Percentiles rank a stretch among this genome's conserved stretches.
Conservation (phyloP, 179 eudicot species). For the Patellifolia procumbens region DNA sequence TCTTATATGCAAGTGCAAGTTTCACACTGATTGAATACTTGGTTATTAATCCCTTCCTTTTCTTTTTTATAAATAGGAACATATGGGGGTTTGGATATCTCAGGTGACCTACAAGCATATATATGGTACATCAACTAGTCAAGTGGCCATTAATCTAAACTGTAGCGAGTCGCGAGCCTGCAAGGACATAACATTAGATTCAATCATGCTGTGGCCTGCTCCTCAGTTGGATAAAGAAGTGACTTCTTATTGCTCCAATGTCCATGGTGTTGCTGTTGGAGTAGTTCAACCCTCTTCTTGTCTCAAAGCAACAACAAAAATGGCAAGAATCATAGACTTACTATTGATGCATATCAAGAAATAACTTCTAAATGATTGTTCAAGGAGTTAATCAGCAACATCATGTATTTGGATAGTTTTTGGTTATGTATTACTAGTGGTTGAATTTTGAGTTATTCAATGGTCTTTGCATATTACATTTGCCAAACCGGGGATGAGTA, state of each 20-base stretch:
- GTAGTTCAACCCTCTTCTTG: conserved; percentile 33
- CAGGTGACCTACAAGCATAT: conserved; percentile 32
- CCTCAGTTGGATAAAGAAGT: conserved; percentile 20
- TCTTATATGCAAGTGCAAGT: neutral
- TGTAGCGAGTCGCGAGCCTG: conserved; percentile 33
- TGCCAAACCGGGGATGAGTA: too few relatives aligned
- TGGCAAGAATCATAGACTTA: conserved; percentile 14
- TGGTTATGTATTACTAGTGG: too few relatives aligned
- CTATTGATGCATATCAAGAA: conserved; percentile 7
- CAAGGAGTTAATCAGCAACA: too few relatives aligned
- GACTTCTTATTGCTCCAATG: conserved; percentile 44
- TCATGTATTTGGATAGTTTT: too few relatives aligned
- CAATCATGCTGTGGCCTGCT: conserved; percentile 35
- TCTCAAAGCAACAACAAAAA: conserved; percentile 9
- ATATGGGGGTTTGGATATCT: conserved; percentile 33
- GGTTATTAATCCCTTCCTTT: too few relatives aligned
- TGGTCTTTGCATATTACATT: too few relatives aligned
- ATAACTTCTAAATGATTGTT: neutral
- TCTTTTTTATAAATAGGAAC: conserved; percentile 10
- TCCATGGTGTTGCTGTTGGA: conserved; percentile 37
- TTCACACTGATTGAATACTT: neutral
- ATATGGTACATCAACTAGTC: conserved; percentile 35
- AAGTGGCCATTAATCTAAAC: conserved; percentile 32
- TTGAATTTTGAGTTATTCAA: too few relatives aligned
- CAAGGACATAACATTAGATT: conserved; percentile 22